These are phyloP conservation scores for Microsporum ferrugineum DNA, from an alignment of 2,329 filamentous ascomycete genomes.

Conservation along the genomic window DNA sequence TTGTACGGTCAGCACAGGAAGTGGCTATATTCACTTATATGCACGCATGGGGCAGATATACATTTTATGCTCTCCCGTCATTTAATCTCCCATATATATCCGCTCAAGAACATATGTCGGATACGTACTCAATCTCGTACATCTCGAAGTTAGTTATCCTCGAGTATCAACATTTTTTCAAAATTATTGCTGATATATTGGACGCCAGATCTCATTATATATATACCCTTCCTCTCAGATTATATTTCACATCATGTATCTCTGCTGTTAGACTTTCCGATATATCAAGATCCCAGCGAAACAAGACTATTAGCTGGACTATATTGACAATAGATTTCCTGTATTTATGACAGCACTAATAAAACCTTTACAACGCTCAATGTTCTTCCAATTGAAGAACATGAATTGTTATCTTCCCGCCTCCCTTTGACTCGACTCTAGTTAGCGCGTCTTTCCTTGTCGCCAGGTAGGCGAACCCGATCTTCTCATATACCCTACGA, in stretches of 20 bases:
- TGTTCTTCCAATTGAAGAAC: constrained; percentile 4
- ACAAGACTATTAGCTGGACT: background rate
- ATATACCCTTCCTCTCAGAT: background rate
- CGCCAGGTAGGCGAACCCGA: constrained; percentile 1
- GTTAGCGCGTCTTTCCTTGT: background rate
- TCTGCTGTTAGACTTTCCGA: background rate
- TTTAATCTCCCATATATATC: background rate
- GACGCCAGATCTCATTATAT: background rate
- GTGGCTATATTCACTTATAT: no score
- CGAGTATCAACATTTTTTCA: background rate
- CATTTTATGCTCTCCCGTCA: background rate
- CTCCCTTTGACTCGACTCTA: constrained; percentile 7
- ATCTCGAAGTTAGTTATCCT: background rate
- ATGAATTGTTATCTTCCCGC: constrained; percentile 2
- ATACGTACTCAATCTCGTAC: background rate
- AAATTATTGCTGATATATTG: background rate
- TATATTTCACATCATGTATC: background rate
- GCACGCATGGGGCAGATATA: background rate
- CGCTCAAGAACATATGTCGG: background rate
- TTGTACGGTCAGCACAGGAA: no score
- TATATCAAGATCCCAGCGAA: background rate
- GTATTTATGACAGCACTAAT: background rate
- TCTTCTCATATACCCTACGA: constrained; percentile 10
- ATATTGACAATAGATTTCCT: background rate
- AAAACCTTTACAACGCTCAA: background rate